Conservation (phyloP, 2,329 filamentous ascomycete species). For the Nigrospora sphaerica region DNA sequence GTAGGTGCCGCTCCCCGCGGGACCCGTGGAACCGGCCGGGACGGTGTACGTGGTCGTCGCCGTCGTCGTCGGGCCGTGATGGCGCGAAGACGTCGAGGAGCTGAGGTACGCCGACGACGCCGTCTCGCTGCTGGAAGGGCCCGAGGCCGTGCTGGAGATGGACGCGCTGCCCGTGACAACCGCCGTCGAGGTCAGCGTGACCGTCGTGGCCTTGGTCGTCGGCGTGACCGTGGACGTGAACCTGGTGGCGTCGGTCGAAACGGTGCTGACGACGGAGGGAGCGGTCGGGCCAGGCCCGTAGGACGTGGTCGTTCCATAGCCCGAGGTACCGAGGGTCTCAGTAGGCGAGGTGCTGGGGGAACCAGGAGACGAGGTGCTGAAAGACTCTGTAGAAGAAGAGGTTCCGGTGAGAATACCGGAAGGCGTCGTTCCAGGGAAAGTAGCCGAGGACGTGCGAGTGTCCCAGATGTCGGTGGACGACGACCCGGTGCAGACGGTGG, state of each 20-base stretch:
- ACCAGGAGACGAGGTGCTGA: neutral
- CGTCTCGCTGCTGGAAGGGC: neutral
- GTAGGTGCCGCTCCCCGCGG: too few relatives aligned
- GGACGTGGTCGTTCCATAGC: too few relatives aligned
- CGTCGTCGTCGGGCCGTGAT: too few relatives aligned
- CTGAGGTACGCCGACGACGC: neutral
- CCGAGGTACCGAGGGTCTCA: too few relatives aligned
- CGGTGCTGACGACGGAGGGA: neutral
- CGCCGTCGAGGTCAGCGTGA: neutral
- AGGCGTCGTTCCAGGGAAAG: neutral
- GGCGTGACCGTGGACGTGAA: neutral
- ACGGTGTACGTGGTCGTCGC: too few relatives aligned
- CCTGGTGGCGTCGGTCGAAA: neutral
- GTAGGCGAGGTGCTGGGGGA: conserved; percentile 4
- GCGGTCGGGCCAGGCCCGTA: conserved; percentile 12
- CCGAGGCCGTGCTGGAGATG: neutral
- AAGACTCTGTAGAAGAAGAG: neutral
- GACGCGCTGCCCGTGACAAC: neutral
- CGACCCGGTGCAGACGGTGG: neutral
- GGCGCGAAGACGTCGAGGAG: neutral
- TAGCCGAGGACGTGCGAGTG: neutral
- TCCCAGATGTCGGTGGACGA: neutral
- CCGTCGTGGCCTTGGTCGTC: neutral
- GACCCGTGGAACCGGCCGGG: too few relatives aligned
- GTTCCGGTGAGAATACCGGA: neutral